A percentile compares a stretch with the other conserved stretches of the same genome.
Conservation (phyloP, 306 rosid genomes). For the Sesbania bispinosa region DNA sequence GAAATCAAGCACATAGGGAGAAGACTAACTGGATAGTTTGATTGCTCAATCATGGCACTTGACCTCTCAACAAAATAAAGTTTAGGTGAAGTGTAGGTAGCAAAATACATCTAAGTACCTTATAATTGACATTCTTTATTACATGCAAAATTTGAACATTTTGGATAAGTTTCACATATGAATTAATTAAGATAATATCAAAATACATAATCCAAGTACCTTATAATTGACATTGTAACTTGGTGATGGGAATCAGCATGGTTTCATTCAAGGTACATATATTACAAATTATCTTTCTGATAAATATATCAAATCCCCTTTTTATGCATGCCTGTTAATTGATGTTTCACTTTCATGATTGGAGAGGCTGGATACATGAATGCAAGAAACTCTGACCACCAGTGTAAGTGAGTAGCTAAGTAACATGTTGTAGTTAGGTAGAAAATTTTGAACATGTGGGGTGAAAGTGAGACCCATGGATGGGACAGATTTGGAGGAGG, state of each 20-base stretch:
- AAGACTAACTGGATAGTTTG: conserved; percentile 22
- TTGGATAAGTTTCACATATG: too few species aligned
- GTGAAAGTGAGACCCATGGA: conserved; percentile 25
- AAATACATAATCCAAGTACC: too few species aligned
- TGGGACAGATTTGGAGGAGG: conserved; percentile 7
- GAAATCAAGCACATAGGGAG: conserved; percentile 14
- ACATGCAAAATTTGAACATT: too few species aligned
- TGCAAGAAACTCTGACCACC: conserved; percentile 14
- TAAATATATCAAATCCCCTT: conserved; percentile 18
- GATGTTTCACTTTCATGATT: conserved; percentile 27
- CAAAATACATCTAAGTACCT: conserved; percentile 30
- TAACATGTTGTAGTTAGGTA: background rate
- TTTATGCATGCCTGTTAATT: conserved; percentile 14
- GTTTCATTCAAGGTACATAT: conserved; percentile 26
- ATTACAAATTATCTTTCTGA: conserved; percentile 27
- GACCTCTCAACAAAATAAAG: conserved; percentile 9
- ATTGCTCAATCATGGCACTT: conserved; percentile 35
- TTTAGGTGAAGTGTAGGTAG: too few species aligned
- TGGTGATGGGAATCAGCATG: conserved; percentile 34
- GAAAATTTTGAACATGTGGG: conserved; percentile 5
- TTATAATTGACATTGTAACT: conserved; percentile 49
- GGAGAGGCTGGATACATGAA: conserved; percentile 6
- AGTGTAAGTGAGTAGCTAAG: background rate
- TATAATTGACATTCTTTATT: too few species aligned
- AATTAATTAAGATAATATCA: too few species aligned